Evolutionary conservation across 2,329 filamentous ascomycete species (phyloP), one percentile per base, ranked within the genome.

Genomic region (Phoma sp.): DNA sequence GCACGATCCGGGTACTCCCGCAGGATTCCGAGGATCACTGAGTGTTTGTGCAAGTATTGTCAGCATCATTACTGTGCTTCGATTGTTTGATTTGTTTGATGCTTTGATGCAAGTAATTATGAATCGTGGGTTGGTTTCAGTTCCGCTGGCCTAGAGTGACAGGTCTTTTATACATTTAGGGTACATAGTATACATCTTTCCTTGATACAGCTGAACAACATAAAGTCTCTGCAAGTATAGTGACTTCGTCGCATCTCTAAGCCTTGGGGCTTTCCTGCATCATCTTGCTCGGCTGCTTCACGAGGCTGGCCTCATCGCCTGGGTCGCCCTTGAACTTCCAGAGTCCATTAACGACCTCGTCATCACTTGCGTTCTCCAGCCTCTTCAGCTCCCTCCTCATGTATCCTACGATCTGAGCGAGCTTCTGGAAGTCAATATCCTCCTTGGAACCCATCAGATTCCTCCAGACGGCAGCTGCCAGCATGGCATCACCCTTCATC

Each of bases 401-500:
- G 70, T 87, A 90, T 28, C 79, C 82, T 20, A 87, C 84, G 47
- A 91, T 83, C 55, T 79, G 74, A 4, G 85, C 87, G 50, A 91
- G 69, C 64, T 83, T 81, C 42, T 77, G 77, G 65, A 86, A 80
- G 73, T 90, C 84, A 15, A 88, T 80, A 49, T 87, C 81, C 53
- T 85, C 80, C 38, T 78, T 80, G 18, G 85, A 91, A 78, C 93
- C 92, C 81, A 92, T 96, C 50, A 99, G 72, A 76, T 98, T 98
- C 68, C 95, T 84, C 95, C 95, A 99, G 40, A 99, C 81, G 7
- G 95, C 95, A 34, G 89, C 83, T 3, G 88, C 91, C 12, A 95
- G 81, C 50, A 91, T 84, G 12, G 90, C 87, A 72, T 96, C 91
- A 9, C 89, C 89, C 74, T 87, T 88, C 62, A 87, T 81, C 37